These are phyloP conservation scores for Boletellus ananiceps DNA, from an alignment of 768 basidiomycete species.

Conservation along the genomic window DNA sequence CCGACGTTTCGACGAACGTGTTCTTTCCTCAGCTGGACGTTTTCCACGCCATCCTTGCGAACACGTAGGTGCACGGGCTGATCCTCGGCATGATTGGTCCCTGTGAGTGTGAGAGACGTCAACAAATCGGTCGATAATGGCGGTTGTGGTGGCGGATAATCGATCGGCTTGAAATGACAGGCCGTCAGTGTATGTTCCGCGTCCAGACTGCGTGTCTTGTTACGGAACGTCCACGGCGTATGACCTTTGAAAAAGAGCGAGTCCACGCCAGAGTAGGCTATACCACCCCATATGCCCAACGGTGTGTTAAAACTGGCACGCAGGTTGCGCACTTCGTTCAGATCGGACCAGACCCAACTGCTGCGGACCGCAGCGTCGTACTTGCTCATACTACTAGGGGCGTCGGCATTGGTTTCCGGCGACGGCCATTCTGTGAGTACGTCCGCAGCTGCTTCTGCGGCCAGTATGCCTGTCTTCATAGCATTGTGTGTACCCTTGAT, in stretches of 20 bases:
- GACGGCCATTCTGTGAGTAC: slow-evolving; percentile 39
- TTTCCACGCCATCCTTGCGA: slow-evolving; percentile 38
- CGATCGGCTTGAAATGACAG: slow-evolving; percentile 62
- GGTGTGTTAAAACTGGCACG: slow-evolving; percentile 81
- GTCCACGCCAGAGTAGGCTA: slow-evolving; percentile 87
- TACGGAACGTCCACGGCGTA: slow-evolving; percentile 89
- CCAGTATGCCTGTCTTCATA: slow-evolving; percentile 98
- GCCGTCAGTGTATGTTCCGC: slow-evolving; percentile 70
- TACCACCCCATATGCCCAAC: slow-evolving; percentile 82
- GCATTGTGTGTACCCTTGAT: slow-evolving; percentile 99
- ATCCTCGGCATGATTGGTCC: slow-evolving; percentile 96
- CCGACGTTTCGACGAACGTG: slow-evolving; percentile 75
- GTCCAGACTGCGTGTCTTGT: slow-evolving; percentile 51
- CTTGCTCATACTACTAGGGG: slow-evolving; percentile 56
- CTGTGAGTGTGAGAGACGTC: slow-evolving; percentile 84
- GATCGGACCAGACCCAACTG: slow-evolving; percentile 84
- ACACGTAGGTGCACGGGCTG: slow-evolving; percentile 87
- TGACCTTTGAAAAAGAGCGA: slow-evolving; percentile 78
- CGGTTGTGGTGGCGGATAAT: slow-evolving; percentile 83
- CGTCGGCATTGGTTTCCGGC: background rate
- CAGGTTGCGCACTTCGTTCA: slow-evolving; percentile 87
- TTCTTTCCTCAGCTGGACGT: slow-evolving; percentile 41
- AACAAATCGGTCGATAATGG: slow-evolving; percentile 91
- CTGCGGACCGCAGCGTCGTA: slow-evolving; percentile 67
- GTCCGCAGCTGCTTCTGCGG: slow-evolving; percentile 81